A percentile compares a stretch with the other conserved stretches of the same genome.
These are phyloP conservation scores for Zygnema circumcarinatum DNA, from an alignment of 139 green algal species.

Conservation along the genomic window DNA sequence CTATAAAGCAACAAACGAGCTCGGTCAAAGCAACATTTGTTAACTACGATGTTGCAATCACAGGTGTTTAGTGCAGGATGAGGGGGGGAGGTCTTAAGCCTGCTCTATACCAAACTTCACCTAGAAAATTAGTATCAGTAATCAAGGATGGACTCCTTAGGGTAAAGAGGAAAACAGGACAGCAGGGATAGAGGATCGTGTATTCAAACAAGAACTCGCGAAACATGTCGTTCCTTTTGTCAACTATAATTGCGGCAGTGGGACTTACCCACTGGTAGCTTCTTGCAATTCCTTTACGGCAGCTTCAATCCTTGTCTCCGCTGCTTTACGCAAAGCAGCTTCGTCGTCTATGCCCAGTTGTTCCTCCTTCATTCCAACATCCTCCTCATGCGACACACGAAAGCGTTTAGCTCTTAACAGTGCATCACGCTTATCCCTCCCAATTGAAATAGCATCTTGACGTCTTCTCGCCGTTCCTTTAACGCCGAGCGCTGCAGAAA, in stretches of 20 bases:
- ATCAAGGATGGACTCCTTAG: neutral
- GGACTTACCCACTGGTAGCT: neutral
- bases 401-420: slow-evolving; percentile 51
- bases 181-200: neutral
- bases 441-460: slow-evolving; percentile 9
- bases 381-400: slow-evolving; percentile 1
- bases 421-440: slow-evolving; percentile 46
- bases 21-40: neutral
- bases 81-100: too few relatives aligned
- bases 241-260: neutral
- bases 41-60: too few relatives aligned
- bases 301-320: slow-evolving; percentile 18
- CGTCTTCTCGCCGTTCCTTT: slow-evolving; percentile 22
- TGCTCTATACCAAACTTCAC: neutral
- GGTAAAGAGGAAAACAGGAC: neutral
- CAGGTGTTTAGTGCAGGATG: too few relatives aligned
- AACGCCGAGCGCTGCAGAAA: too few relatives aligned
- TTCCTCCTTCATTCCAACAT: slow-evolving; percentile 32
- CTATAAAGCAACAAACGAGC: neutral
- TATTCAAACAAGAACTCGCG: neutral
- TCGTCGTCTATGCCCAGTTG: slow-evolving; percentile 23
- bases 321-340: neutral
- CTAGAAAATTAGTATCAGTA: neutral
- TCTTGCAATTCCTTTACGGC: slow-evolving; percentile 19
- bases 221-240: neutral